phyloP scores from a whole-genome alignment of 495 filamentous ascomycete genomes.

The Ascodesmis nigricans region DNA sequence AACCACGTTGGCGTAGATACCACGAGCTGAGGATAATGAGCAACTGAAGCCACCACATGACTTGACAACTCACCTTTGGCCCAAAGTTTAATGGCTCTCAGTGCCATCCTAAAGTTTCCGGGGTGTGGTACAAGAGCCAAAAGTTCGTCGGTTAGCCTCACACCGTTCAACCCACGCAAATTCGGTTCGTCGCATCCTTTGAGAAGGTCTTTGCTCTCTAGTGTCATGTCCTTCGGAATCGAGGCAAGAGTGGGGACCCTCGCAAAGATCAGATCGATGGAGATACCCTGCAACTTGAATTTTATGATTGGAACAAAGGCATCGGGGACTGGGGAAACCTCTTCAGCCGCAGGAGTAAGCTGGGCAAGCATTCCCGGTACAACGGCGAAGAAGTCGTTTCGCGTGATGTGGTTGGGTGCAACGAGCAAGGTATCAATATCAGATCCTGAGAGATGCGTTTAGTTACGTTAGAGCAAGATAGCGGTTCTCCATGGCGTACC shows the following conservation, averaged over 20 bases:
- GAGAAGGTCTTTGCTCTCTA: slow-evolving; percentile 64
- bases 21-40: slow-evolving; percentile 32
- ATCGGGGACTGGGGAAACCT: slow-evolving; percentile 68
- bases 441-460: slow-evolving; percentile 38
- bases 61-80: slow-evolving; percentile 42
- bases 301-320: slow-evolving; percentile 93
- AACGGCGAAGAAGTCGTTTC: slow-evolving; percentile 74
- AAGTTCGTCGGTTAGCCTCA: slow-evolving; percentile 79
- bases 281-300: slow-evolving; percentile 69
- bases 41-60: slow-evolving; percentile 1
- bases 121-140: slow-evolving; percentile 69
- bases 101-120: slow-evolving; percentile 64
- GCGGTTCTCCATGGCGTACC: slow-evolving; percentile 26
- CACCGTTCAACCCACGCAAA: slow-evolving; percentile 76
- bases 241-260: slow-evolving; percentile 44
- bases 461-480: slow-evolving; percentile 6
- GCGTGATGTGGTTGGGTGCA: slow-evolving; percentile 62
- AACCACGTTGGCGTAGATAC: slow-evolving; percentile 84
- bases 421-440: slow-evolving; percentile 95
- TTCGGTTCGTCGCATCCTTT: slow-evolving; percentile 70
- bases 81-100: slow-evolving; percentile 90
- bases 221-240: slow-evolving; percentile 46
- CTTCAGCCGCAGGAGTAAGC: slow-evolving; percentile 49
- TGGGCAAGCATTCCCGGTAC: slow-evolving; percentile 56
- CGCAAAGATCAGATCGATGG: slow-evolving; percentile 86